These are phyloP conservation scores for Paraphaeosphaeria sporulosa DNA, from an alignment of 2,329 filamentous ascomycete genomes.

Conservation along the genomic window DNA sequence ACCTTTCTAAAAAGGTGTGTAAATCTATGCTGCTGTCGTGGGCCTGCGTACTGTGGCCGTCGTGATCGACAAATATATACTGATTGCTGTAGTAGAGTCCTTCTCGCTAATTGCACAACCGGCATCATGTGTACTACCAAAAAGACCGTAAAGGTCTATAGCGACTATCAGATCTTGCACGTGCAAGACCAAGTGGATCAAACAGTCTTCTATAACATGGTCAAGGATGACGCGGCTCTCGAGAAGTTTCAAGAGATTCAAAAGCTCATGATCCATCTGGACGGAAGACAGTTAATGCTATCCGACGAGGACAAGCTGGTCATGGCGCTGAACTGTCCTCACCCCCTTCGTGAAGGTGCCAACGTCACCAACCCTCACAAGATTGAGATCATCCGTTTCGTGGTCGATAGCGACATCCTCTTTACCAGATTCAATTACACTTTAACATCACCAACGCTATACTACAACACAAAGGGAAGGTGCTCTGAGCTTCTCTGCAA, in stretches of 20 bases:
- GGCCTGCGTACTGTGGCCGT: no score
- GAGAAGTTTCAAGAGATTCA: not conserved
- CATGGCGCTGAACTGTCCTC: slow-evolving; percentile 22
- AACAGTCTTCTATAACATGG: not conserved
- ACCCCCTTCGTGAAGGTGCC: slow-evolving; percentile 14
- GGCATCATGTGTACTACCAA: not conserved
- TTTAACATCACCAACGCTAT: slow-evolving; percentile 15
- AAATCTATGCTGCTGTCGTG: not conserved
- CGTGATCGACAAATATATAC: not conserved
- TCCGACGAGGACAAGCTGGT: slow-evolving; percentile 22
- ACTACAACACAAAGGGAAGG: not conserved
- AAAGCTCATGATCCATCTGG: not conserved
- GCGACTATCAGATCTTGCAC: not conserved
- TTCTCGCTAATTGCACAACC: not conserved
- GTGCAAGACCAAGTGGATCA: slow-evolving; percentile 6
- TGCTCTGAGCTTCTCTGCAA: slow-evolving; percentile 3
- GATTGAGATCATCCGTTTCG: slow-evolving; percentile 17
- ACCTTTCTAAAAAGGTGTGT: not conserved
- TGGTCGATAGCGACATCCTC: slow-evolving; percentile 14
- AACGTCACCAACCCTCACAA: slow-evolving; percentile 17
- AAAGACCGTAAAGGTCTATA: not conserved
- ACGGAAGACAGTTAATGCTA: slow-evolving; percentile 7
- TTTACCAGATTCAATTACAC: slow-evolving; percentile 18
- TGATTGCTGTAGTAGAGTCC: not conserved
- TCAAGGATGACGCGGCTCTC: not conserved